Evolutionary conservation across 2,329 filamentous ascomycete species (phyloP).

Genomic region (Paracoccidioides lutzii): DNA sequence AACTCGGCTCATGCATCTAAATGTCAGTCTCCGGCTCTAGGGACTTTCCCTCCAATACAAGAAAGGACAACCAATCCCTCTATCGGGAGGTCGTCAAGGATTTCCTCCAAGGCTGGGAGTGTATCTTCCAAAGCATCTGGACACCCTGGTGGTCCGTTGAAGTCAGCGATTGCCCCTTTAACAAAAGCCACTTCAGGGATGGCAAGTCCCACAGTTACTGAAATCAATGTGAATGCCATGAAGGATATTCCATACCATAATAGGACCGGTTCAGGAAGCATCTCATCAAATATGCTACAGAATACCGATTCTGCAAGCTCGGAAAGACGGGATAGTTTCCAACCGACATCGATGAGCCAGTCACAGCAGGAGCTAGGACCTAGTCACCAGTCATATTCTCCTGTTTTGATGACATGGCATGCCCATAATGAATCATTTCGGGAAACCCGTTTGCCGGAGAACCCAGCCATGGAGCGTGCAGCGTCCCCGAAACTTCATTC

Average conservation of each 20-base stretch:
- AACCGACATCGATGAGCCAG: slow-evolving; percentile 19
- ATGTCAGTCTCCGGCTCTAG: slow-evolving; percentile 24
- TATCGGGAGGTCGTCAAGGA: slow-evolving; percentile 23
- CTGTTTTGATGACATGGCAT: slow-evolving; percentile 21
- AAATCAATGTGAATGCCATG: slow-evolving; percentile 29
- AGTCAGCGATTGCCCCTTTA: slow-evolving; percentile 26
- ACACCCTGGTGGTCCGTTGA: slow-evolving; percentile 24
- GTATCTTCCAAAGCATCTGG: slow-evolving; percentile 31
- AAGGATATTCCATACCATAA: slow-evolving; percentile 19
- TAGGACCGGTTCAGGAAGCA: slow-evolving; percentile 22
- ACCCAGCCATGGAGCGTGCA: slow-evolving; percentile 11
- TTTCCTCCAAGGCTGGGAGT: slow-evolving; percentile 31
- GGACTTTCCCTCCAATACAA: slow-evolving; percentile 19
- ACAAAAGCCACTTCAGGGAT: slow-evolving; percentile 22
- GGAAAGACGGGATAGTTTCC: slow-evolving; percentile 20
- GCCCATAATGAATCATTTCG: slow-evolving; percentile 14
- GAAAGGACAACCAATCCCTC: slow-evolving; percentile 16
- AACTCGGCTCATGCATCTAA: slow-evolving; percentile 26
- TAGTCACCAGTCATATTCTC: slow-evolving; percentile 20
- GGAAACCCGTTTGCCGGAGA: slow-evolving; percentile 17
- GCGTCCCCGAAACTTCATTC: slow-evolving; percentile 5
- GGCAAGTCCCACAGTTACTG: slow-evolving; percentile 37
- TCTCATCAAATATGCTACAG: slow-evolving; percentile 20
- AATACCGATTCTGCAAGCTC: slow-evolving; percentile 18
- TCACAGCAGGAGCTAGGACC: slow-evolving; percentile 20